Evolutionary conservation across 2,329 filamentous ascomycete genomes (phyloP).

Genomic region (Aspergillus carbonarius): DNA sequence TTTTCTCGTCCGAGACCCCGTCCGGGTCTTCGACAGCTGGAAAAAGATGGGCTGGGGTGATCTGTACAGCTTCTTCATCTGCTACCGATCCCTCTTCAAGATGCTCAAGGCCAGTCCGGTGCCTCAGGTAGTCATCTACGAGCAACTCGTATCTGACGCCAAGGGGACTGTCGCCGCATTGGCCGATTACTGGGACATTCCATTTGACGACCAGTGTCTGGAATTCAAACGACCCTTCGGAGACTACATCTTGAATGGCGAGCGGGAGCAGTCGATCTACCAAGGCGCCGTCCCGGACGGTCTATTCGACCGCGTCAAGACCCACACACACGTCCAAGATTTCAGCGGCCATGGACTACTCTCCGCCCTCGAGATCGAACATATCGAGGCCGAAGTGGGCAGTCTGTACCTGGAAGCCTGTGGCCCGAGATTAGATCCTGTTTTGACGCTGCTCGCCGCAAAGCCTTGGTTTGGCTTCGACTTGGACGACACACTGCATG

Average conservation of each 20-base stretch:
- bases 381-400: not conserved
- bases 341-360: not conserved
- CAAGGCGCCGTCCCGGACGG: not conserved
- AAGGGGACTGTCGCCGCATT: not conserved
- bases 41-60: not conserved
- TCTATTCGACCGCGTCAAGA: not conserved
- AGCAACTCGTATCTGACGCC: not conserved
- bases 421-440: not conserved
- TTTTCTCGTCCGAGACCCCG: not conserved
- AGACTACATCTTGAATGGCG: not conserved
- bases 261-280: not conserved
- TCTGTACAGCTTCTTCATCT: not conserved
- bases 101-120: not conserved
- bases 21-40: not conserved
- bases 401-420: not conserved
- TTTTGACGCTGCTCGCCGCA: not conserved
- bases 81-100: not conserved
- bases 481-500: slow-evolving; percentile 51
- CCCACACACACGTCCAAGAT: not conserved
- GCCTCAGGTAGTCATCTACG: not conserved
- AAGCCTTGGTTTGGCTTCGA: slow-evolving; percentile 49
- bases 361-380: not conserved
- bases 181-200: not conserved
- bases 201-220: not conserved
- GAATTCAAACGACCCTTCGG: not conserved